Base-by-base conservation (phyloP, 441 rosid genomes). In the Populus hybrid region DNA sequence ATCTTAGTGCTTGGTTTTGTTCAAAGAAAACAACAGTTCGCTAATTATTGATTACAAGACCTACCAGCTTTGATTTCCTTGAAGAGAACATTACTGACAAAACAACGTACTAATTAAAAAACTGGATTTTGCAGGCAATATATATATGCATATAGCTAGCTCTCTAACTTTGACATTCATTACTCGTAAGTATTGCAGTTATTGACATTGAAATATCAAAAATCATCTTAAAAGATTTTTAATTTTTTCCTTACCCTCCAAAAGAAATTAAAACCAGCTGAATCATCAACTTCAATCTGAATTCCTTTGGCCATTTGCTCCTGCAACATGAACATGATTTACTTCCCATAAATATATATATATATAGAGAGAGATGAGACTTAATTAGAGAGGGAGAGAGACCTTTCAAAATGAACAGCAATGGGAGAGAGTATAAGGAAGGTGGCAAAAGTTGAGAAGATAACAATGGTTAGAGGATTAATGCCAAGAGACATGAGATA, bases 401-500 rank as follows among this genome's bases (percentile, higher is more conserved):
- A 90, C 95, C 97, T 93, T 88, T 96, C 99, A 67, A 94, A 93
- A 79, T 69, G 77, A 70, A 91, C 63, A 35, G 98, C 96, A 53
- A 89, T 8, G 75, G 98, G 65, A 30, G 93, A 86, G 74, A 90
- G 86, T 71, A 89, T 38, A 23, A 94, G 64, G 87, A 90, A 96
- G 69, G 96, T 87, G 61, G 97, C 95, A 67, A 89, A 81, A 40
- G 93, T 81, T 73, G 91, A 82, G 87, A 86, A 86, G 84, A 90
- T 88, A 82, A 91, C 86, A 89, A 93, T 90, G 79, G 95, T 85
- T 53, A 87, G 85, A 78, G 93, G 84, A 59, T 82, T 76, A 35
- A 92, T 86, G 69, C 99, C 98, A 40, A 92, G 87, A 46, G 98
- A 91, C 97, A 91, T 92, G 67, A 96, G 82, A 85, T 88, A 88